Conservation (phyloP, 2,329 filamentous ascomycete species). For the Cylindrodendrum hubeiense region DNA sequence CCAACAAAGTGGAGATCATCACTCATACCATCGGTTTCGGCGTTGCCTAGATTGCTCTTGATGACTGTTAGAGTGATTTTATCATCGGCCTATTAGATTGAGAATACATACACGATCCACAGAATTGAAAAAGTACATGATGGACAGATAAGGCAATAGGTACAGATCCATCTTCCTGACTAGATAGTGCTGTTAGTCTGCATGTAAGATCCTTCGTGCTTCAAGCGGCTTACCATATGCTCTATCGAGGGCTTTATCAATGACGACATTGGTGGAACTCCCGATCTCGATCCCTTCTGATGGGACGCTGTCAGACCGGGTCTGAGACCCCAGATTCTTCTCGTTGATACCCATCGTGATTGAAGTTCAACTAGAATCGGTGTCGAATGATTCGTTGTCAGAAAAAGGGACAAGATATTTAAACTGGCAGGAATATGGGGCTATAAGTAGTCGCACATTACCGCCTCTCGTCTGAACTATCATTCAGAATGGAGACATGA, state of each 20-base stretch:
- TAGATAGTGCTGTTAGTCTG: constrained; percentile 1
- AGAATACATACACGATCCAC: constrained; percentile 30
- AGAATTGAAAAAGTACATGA: constrained; percentile 49
- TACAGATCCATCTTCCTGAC: constrained; percentile 55
- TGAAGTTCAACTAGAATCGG: neutral
- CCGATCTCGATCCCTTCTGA: constrained; percentile 13
- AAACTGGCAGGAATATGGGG: neutral
- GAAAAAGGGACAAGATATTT: neutral
- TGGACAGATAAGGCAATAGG: constrained; percentile 56
- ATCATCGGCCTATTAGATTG: neutral
- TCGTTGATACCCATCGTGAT: constrained; percentile 13
- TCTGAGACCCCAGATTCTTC: constrained; percentile 1
- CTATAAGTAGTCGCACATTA: neutral
- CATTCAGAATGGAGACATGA: neutral
- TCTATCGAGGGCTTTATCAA: constrained; percentile 20
- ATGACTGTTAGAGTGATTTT: neutral
- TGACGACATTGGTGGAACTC: constrained; percentile 13
- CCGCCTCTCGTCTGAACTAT: no score
- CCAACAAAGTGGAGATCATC: constrained; percentile 56
- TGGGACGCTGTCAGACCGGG: neutral
- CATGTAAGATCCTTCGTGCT: accelerated
- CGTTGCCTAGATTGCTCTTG: constrained; percentile 61
- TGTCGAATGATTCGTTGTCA: neutral
- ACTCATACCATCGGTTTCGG: constrained; percentile 60
- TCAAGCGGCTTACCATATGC: constrained; percentile 2